Conservation (phyloP, 148 eudicot genomes). For the Amaranthus hypochondriacus region DNA sequence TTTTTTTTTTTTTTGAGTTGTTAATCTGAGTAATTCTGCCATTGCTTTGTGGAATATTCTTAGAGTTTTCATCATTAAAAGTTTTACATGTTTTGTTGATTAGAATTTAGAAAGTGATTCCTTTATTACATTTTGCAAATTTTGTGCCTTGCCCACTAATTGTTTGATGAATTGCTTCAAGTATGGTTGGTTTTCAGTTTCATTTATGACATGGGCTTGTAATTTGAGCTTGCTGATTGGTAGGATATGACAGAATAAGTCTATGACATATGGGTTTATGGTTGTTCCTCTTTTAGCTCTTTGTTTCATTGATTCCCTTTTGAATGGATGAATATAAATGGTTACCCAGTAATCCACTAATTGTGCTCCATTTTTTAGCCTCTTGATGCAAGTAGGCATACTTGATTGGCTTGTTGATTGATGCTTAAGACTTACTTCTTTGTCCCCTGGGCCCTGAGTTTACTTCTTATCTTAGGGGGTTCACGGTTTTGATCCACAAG, state of each 20-base stretch:
- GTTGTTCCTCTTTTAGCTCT: no score
- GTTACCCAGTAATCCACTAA: neutral
- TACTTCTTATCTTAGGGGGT: no score
- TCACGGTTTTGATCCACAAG: no score
- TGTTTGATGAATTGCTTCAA: constrained; percentile 6
- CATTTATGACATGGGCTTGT: neutral
- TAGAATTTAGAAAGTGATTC: neutral
- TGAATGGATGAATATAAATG: no score
- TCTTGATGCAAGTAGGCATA: neutral
- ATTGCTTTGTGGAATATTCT: neutral
- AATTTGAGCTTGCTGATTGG: no score
- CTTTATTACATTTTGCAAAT: neutral
- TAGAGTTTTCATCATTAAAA: no score
- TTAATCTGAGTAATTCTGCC: neutral
- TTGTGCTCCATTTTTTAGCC: neutral
- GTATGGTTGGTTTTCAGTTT: neutral
- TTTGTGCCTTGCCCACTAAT: neutral
- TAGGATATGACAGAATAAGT: neutral
- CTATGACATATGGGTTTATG: neutral
- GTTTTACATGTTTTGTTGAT: neutral
- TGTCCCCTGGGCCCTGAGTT: no score
- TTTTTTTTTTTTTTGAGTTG: neutral
- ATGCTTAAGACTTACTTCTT: neutral
- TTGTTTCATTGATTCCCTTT: no score
- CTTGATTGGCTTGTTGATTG: neutral